Percentiles rank a stretch among this genome's conserved stretches.
Evolutionary conservation across 192 early-diverging fungal genomes (phyloP).

Genomic region (Mycoemilia scoparia): DNA sequence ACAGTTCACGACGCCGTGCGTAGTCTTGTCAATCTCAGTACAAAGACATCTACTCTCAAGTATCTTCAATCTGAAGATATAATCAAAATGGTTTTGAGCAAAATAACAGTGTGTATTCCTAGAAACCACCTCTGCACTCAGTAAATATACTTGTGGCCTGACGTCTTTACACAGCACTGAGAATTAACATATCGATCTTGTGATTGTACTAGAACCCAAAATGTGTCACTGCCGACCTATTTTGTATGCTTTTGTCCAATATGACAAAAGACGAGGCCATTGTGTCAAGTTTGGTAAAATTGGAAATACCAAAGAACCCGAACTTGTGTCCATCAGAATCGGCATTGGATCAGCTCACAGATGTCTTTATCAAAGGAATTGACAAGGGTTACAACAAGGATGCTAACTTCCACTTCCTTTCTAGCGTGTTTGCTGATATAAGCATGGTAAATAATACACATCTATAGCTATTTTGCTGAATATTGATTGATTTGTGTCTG

Average conservation of each 20-base stretch:
- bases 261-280: conserved; percentile 53
- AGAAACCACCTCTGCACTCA: too few species aligned
- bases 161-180: too few species aligned
- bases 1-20: conserved; percentile 69
- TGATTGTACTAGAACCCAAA: conserved; percentile 42
- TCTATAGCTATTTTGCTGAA: too few species aligned
- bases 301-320: conserved; percentile 8
- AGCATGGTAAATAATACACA: too few species aligned
- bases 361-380: conserved; percentile 73
- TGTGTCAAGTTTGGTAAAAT: conserved; percentile 33
- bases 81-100: conserved; percentile 42
- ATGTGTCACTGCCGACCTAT: conserved; percentile 53
- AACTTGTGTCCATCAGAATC: conserved; percentile 22
- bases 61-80: conserved; percentile 54
- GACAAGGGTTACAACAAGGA: conserved; percentile 57
- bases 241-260: conserved; percentile 79
- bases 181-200: too few species aligned
- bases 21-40: conserved; percentile 70
- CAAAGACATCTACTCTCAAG: conserved; percentile 36
- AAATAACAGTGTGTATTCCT: conserved; percentile 41
- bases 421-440: conserved; percentile 83
- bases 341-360: conserved; percentile 70
- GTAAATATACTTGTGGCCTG: too few species aligned
- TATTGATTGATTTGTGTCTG: too few species aligned
- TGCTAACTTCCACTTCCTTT: conserved; percentile 69